Conservation (phyloP, 1,139 yeast species). For the Saccharomyces hybrid region DNA sequence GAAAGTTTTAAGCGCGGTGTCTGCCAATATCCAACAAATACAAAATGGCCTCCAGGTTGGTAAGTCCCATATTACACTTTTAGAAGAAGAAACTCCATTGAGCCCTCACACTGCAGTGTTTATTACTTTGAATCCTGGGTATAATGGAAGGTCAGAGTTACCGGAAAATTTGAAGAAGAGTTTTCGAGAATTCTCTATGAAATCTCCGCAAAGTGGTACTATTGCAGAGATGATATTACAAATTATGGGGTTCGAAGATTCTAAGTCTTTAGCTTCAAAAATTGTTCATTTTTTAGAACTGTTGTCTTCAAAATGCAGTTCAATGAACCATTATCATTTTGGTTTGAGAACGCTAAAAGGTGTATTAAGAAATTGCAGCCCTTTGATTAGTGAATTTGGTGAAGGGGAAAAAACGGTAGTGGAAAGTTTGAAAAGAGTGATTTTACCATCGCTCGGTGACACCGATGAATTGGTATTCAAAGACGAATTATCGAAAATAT, state of each 20-base stretch:
- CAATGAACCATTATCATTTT: constrained; percentile 80
- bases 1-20: constrained; percentile 71
- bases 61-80: constrained; percentile 37
- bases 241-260: constrained; percentile 60
- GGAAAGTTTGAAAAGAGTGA: background rate
- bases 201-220: constrained; percentile 57
- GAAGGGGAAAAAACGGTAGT: background rate
- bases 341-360: constrained; percentile 44
- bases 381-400: background rate
- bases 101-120: constrained; percentile 62
- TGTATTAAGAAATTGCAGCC: background rate
- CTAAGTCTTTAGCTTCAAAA: constrained; percentile 40
- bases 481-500: background rate
- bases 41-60: constrained; percentile 43
- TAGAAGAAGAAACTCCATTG: constrained; percentile 42
- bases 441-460: background rate
- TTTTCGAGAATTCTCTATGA: constrained; percentile 72
- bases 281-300: constrained; percentile 52
- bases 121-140: constrained; percentile 88
- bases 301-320: constrained; percentile 37
- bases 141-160: constrained; percentile 70
- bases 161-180: constrained; percentile 83
- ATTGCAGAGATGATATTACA: constrained; percentile 69
- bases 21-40: constrained; percentile 71
- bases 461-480: background rate